Base-by-base conservation (phyloP, 2,329 filamentous ascomycete genomes). In the Venturia asperata region DNA sequence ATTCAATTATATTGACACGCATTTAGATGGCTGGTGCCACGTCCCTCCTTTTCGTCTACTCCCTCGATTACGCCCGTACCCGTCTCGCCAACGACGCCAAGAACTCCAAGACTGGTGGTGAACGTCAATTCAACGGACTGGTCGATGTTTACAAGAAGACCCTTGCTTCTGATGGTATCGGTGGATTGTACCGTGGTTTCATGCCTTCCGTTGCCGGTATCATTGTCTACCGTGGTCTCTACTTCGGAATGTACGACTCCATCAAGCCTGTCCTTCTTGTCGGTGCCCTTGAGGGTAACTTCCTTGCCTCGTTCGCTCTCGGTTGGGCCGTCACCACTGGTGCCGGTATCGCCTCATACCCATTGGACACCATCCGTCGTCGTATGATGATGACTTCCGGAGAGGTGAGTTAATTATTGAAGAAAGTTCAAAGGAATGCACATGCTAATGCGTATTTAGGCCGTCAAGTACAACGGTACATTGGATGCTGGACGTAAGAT, bases 221-320 rank as follows among this genome's bases (percentile, higher is more conserved):
- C 82, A 82, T 99, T 77, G 94, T 99, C 84, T 99, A 99, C 91
- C 94, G 94, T 91, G 94, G 94, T 97, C 92, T 99, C 76, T 99
- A 99, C 92, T 99, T 99, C 90, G 94, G 94, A 80, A 90, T 99
- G 90, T 99, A 99, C 92, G 94, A 99, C 85, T 99, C 94, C 75
- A 88, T 99, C 87, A 99, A 99, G 92, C 94, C 94, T 75, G 91
- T 97, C 78, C 81, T 97, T 82, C 91, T 99, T 72, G 87, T 89
- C 79, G 94, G 94, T 80, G 70, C 79, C 80, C 91, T 99, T 75
- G 87, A 92, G 84, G 92, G 92, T 85, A 97, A 93, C 91, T 99
- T 99, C 92, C 85, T 99, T 77, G 94, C 94, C 81, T 99, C 94
- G 73, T 99, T 99, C 92, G 78, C 86, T 79, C 94, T 99, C 82